These are phyloP conservation scores for Mycena amicta DNA, from an alignment of 768 basidiomycete genomes.

Conservation along the genomic window DNA sequence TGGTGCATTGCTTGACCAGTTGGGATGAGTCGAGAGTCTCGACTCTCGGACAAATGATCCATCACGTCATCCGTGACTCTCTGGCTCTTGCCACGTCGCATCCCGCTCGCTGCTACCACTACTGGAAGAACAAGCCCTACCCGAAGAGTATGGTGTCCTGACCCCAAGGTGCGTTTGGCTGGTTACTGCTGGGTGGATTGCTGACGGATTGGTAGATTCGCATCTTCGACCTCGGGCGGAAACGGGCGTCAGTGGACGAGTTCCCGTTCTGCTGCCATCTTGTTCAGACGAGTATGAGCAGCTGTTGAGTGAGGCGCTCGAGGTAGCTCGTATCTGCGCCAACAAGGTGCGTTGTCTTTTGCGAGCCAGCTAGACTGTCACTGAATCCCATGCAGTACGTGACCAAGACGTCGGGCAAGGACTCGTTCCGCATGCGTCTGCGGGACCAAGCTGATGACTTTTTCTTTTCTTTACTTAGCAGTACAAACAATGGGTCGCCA, in stretches of 20 bases:
- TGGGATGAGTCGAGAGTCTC: too few relatives aligned
- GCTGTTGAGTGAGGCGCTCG: conserved; percentile 91
- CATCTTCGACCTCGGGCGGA: conserved; percentile 94
- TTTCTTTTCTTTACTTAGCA: too few relatives aligned
- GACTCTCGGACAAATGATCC: too few relatives aligned
- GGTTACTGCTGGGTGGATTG: not conserved
- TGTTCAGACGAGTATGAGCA: conserved; percentile 99
- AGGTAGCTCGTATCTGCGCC: conserved; percentile 98
- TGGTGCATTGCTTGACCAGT: too few relatives aligned
- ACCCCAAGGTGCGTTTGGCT: conserved; percentile 68
- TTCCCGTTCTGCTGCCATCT: conserved; percentile 97
- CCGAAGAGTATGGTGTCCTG: conserved; percentile 97
- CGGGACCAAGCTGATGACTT: too few relatives aligned
- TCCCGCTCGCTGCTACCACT: conserved; percentile 97
- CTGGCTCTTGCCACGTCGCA: too few relatives aligned
- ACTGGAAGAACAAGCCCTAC: conserved; percentile 99
- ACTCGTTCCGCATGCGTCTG: conserved; percentile 97
- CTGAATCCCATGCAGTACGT: conserved; percentile 80
- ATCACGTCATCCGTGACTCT: too few relatives aligned
- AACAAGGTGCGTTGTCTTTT: conserved; percentile 81
- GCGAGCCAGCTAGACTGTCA: too few relatives aligned
- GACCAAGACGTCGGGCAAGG: conserved; percentile 97
- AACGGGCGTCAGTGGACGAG: conserved; percentile 95
- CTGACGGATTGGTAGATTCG: conserved; percentile 67
- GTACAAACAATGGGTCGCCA: not conserved